Evolutionary conservation across 345 rosid genomes (phyloP).

Genomic region (Dovyalis caffra): DNA sequence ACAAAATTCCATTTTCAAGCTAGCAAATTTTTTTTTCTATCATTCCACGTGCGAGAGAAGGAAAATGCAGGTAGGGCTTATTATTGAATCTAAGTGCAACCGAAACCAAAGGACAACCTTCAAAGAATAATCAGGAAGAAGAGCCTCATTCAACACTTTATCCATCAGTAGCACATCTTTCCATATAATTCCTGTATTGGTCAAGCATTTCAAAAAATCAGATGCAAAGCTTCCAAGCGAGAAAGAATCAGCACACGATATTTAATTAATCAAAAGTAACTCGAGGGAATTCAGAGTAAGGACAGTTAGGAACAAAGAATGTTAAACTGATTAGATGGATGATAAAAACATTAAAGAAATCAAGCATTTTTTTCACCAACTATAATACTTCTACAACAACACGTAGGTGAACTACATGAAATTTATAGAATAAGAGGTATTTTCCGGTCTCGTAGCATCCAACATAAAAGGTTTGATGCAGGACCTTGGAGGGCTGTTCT

Average conservation of each 20-base stretch:
- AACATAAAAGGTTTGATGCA: no score
- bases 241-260: slow-evolving; percentile 10
- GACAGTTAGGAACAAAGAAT: neutral
- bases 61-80: slow-evolving; percentile 2
- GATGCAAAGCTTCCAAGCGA: slow-evolving; percentile 9
- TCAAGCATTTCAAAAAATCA: slow-evolving; percentile 20
- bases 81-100: neutral
- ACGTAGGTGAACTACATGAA: neutral
- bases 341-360: neutral
- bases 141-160: slow-evolving; percentile 74
- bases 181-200: slow-evolving; percentile 72
- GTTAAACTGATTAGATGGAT: slow-evolving; percentile 3
- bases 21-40: neutral
- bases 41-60: neutral
- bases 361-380: neutral
- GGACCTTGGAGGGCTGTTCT: no score
- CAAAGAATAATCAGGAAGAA: slow-evolving; percentile 62
- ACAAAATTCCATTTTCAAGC: slow-evolving; percentile 4
- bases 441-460: neutral
- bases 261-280: slow-evolving; percentile 1
- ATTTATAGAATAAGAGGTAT: neutral
- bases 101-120: slow-evolving; percentile 51
- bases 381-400: neutral
- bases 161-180: slow-evolving; percentile 82
- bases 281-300: neutral